Conservation (phyloP, 345 rosid species). For the Euphorbia peplus region DNA sequence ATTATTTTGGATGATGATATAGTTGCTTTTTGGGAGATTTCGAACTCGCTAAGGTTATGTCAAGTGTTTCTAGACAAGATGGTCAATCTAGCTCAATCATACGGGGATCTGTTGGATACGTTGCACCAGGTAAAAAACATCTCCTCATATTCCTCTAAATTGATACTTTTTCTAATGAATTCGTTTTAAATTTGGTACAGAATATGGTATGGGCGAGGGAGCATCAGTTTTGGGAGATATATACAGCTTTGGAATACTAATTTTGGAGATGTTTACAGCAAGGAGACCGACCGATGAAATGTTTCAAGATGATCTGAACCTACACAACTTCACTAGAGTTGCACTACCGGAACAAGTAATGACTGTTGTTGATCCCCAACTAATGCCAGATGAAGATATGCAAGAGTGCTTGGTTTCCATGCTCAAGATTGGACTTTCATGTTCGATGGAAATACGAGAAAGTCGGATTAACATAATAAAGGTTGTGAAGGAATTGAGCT, state of each 20-base stretch:
- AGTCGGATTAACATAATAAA: background rate
- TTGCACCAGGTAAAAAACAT: background rate
- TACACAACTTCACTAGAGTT: slow-evolving; percentile 4
- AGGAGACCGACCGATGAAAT: slow-evolving; percentile 16
- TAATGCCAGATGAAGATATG: background rate
- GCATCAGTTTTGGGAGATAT: slow-evolving; percentile 6
- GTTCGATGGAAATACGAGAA: slow-evolving; percentile 6
- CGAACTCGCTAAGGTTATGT: background rate
- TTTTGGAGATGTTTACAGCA: slow-evolving; percentile 15
- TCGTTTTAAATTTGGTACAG: background rate
- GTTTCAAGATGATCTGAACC: slow-evolving; percentile 1
- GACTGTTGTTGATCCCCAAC: slow-evolving; percentile 6
- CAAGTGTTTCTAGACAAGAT: background rate
- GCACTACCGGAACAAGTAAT: background rate
- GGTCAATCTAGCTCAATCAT: background rate
- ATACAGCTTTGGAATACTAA: slow-evolving; percentile 17
- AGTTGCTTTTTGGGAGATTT: slow-evolving; percentile 8
- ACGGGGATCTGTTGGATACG: background rate
- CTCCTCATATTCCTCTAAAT: background rate
- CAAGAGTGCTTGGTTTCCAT: slow-evolving; percentile 15
- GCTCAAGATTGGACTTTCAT: slow-evolving; percentile 12
- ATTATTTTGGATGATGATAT: background rate
- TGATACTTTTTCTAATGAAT: background rate
- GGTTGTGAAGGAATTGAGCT: background rate
- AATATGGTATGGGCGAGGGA: slow-evolving; percentile 1